These are phyloP conservation scores for Platanthera zijinensis DNA, from an alignment of 106 monocot genomes.

Conservation along the genomic window DNA sequence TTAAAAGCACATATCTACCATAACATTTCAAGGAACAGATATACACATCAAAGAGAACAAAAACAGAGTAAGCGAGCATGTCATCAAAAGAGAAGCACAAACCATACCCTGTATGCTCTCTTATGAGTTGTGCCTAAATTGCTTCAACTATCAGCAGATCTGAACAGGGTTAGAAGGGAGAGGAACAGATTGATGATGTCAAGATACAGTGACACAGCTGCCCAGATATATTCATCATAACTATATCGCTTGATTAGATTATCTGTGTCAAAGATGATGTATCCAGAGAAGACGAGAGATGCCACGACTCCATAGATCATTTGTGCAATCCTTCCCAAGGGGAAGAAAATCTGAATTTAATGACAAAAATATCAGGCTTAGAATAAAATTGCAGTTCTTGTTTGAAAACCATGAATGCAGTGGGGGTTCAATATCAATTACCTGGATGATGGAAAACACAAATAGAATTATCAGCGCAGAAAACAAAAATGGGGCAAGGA, in stretches of 20 bases:
- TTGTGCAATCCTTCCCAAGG: slow-evolving; percentile 15
- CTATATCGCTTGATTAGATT: slow-evolving; percentile 47
- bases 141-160: slow-evolving; percentile 10
- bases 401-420: neutral
- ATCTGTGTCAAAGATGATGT: slow-evolving; percentile 29
- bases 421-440: neutral
- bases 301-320: slow-evolving; percentile 23
- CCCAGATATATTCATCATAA: slow-evolving; percentile 39
- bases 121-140: neutral
- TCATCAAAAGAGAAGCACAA: neutral
- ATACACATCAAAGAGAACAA: neutral
- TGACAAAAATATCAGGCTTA: neutral
- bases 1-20: neutral
- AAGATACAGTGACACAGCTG: slow-evolving; percentile 24
- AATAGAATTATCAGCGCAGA: slow-evolving; percentile 21
- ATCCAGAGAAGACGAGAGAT: slow-evolving; percentile 22
- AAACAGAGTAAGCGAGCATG: neutral
- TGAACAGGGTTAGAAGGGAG: slow-evolving; percentile 11
- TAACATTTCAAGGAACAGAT: neutral
- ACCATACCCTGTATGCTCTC: neutral
- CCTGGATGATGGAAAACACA: slow-evolving; percentile 33
- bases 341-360: slow-evolving; percentile 15
- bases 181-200: slow-evolving; percentile 31
- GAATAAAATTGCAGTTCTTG: neutral
- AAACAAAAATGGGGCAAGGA: slow-evolving; percentile 41